Evolutionary conservation across 352 stramenopile species (phyloP).

Genomic region (Phytophthora vignae): DNA sequence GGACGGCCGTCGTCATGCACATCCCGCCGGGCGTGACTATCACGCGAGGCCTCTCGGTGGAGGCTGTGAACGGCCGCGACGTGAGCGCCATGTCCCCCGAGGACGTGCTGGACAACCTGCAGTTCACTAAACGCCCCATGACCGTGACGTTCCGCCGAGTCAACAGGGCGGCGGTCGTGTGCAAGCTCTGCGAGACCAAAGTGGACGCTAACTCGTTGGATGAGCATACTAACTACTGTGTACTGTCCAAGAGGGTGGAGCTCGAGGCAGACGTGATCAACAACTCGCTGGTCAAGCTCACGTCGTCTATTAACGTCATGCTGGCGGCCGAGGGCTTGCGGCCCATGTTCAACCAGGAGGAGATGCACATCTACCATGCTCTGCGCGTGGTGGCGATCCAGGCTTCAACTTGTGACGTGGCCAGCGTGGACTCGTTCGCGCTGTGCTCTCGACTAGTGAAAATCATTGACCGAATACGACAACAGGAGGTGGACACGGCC

Average conservation of each 20-base stretch:
- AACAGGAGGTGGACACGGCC: conserved; percentile 55
- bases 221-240: conserved; percentile 83
- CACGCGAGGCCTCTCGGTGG: conserved; percentile 63
- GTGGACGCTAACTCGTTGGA: conserved; percentile 72
- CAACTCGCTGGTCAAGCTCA: conserved; percentile 60
- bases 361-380: conserved; percentile 79
- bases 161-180: conserved; percentile 62
- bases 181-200: conserved; percentile 83
- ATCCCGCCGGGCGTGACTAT: conserved; percentile 53
- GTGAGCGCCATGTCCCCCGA: conserved; percentile 43
- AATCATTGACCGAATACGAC: conserved; percentile 75
- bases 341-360: conserved; percentile 56
- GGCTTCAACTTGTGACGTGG: conserved; percentile 76
- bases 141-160: conserved; percentile 66
- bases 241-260: conserved; percentile 81
- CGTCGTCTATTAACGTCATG: conserved; percentile 64
- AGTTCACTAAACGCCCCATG: conserved; percentile 68
- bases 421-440: conserved; percentile 79
- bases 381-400: conserved; percentile 75
- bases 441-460: conserved; percentile 82
- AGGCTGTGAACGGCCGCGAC: conserved; percentile 66
- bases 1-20: conserved; percentile 42
- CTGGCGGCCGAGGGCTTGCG: conserved; percentile 50
- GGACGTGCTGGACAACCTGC: conserved; percentile 72
- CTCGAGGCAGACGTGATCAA: conserved; percentile 85